phyloP scores from a whole-genome alignment of 495 filamentous ascomycete genomes.

The Hypoxylon fragiforme region DNA sequence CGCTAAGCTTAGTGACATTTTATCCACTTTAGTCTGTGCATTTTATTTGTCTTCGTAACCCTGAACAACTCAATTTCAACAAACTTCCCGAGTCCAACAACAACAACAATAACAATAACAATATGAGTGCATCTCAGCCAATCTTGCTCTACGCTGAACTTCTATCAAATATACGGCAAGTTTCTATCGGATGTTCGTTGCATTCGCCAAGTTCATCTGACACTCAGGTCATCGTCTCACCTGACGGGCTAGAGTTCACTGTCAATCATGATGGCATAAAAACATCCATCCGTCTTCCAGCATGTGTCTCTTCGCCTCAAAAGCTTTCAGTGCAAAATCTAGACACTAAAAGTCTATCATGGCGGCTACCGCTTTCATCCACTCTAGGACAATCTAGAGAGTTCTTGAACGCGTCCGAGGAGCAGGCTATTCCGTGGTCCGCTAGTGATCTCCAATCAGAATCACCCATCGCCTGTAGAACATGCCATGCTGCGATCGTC shows the following conservation, averaged over 20 bases:
- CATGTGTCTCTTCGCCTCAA: slow-evolving; percentile 48
- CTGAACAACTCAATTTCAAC: slow-evolving; percentile 3
- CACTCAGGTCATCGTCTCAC: slow-evolving; percentile 54
- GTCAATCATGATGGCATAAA: slow-evolving; percentile 57
- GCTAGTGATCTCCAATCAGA: slow-evolving; percentile 61
- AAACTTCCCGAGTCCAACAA: not conserved
- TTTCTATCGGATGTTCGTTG: slow-evolving; percentile 73
- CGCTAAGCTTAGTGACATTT: no score
- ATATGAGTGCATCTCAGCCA: slow-evolving; percentile 34
- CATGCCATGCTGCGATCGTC: slow-evolving; percentile 58
- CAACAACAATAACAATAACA: no score
- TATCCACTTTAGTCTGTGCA: no score
- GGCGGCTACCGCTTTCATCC: slow-evolving; percentile 65
- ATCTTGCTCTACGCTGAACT: slow-evolving; percentile 81
- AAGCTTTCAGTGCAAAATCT: slow-evolving; percentile 41
- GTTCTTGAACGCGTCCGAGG: slow-evolving; percentile 14
- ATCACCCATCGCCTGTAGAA: slow-evolving; percentile 64
- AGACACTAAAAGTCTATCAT: slow-evolving; percentile 58
- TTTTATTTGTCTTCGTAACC: no score
- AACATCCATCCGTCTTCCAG: slow-evolving; percentile 68
- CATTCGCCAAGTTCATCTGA: slow-evolving; percentile 49
- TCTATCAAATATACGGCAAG: slow-evolving; percentile 80
- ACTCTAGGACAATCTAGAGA: not conserved
- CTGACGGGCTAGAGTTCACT: slow-evolving; percentile 54
- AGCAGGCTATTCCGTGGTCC: slow-evolving; percentile 65